A percentile compares a stretch with the other conserved stretches of the same genome.
These are phyloP conservation scores for Rhodotorula sp. DNA, from an alignment of 1,284 basidiomycete genomes.

Conservation along the genomic window DNA sequence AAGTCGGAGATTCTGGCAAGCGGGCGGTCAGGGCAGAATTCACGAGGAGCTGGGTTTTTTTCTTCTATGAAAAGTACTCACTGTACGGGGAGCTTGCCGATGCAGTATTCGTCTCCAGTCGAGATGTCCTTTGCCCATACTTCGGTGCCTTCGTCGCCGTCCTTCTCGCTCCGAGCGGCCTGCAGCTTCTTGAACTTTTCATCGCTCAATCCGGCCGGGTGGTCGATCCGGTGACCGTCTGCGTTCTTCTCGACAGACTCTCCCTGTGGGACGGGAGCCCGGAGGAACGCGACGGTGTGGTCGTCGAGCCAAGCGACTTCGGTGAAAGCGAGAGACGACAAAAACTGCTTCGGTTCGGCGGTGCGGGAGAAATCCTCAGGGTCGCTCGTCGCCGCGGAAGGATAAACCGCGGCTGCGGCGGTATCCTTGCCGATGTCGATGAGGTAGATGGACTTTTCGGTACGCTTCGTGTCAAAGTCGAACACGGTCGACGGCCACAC, in stretches of 20 bases:
- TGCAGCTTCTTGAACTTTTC: conserved; percentile 34
- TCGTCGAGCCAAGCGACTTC: conserved; percentile 47
- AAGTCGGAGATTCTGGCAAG: conserved; percentile 38
- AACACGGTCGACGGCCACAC: conserved; percentile 67
- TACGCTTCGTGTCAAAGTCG: conserved; percentile 58
- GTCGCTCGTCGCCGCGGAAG: background rate
- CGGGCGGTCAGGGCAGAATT: background rate
- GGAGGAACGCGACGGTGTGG: conserved; percentile 48
- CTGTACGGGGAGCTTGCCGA: conserved; percentile 41
- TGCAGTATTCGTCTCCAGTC: conserved; percentile 31
- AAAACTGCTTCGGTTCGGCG: conserved; percentile 16
- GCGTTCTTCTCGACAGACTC: conserved; percentile 16
- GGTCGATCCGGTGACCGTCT: conserved; percentile 24
- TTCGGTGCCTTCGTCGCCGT: conserved; percentile 42
- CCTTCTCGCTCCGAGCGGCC: conserved; percentile 57
- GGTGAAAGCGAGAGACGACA: conserved; percentile 22
- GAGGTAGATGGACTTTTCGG: conserved; percentile 63
- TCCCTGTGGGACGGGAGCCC: conserved; percentile 11
- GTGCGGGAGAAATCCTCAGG: conserved; percentile 1
- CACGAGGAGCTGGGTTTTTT: background rate
- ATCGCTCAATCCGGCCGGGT: conserved; percentile 23
- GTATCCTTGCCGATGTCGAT: conserved; percentile 27
- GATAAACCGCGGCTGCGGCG: background rate
- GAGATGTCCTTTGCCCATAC: conserved; percentile 36
- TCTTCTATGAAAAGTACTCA: conserved; percentile 3